Percentiles rank a stretch among this genome's conserved stretches.
Evolutionary conservation across 2,329 filamentous ascomycete species (phyloP).

Genomic region (Torrubiellomyces zombiae): DNA sequence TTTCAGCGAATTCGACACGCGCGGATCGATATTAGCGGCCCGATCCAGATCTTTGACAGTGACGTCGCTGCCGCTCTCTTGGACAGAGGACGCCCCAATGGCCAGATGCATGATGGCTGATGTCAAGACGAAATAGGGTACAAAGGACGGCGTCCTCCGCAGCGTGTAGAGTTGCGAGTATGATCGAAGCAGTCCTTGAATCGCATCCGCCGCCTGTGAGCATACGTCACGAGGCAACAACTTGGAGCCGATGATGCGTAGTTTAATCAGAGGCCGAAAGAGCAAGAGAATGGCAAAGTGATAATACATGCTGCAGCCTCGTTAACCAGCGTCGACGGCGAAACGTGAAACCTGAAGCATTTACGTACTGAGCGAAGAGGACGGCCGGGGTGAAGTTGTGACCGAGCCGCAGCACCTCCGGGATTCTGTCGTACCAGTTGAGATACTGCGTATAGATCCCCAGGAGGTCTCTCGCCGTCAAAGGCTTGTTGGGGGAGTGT

Average conservation of each 20-base stretch:
- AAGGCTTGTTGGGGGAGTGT: conserved; percentile 50
- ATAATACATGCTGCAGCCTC: conserved; percentile 44
- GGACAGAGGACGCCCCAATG: conserved; percentile 23
- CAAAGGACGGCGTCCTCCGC: conserved; percentile 41
- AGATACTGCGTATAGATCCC: conserved; percentile 51
- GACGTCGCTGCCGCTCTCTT: conserved; percentile 5
- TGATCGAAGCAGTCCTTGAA: conserved; percentile 36
- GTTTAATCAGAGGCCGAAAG: conserved; percentile 54
- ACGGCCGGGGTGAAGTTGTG: conserved; percentile 59
- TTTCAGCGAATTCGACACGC: conserved; percentile 26
- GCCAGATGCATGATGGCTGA: conserved; percentile 44
- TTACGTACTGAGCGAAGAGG: conserved; percentile 53
- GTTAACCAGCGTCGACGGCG: conserved; percentile 3
- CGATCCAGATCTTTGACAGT: conserved; percentile 13
- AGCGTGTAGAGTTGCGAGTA: conserved; percentile 43
- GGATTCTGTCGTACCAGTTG: conserved; percentile 54
- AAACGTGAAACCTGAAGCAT: neutral
- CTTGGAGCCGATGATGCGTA: conserved; percentile 44
- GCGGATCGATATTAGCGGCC: conserved; percentile 18
- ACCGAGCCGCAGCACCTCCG: conserved; percentile 44
- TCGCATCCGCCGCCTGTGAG: conserved; percentile 41
- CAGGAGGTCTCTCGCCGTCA: conserved; percentile 47
- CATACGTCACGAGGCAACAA: conserved; percentile 50
- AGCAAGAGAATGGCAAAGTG: conserved; percentile 56
- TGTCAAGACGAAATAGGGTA: conserved; percentile 45